phyloP scores from a whole-genome alignment of 441 rosid genomes.

The Corymbia calophylla region DNA sequence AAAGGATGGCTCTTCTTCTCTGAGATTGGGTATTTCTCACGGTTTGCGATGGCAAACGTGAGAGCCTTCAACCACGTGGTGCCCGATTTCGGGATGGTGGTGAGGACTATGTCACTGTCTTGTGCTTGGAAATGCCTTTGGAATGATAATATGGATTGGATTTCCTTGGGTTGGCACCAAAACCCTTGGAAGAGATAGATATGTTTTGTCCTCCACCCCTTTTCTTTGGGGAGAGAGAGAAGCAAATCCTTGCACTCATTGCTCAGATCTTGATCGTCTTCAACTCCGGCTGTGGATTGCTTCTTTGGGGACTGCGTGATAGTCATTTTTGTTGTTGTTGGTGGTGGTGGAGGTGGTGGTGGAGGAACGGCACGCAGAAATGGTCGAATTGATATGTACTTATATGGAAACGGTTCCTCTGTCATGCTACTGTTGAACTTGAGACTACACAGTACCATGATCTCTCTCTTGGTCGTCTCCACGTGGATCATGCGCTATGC shows the following conservation, averaged over 20 bases:
- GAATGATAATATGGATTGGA: slow-evolving; percentile 53
- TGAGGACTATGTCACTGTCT: slow-evolving; percentile 39
- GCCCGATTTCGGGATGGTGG: slow-evolving; percentile 81
- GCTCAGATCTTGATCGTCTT: slow-evolving; percentile 22
- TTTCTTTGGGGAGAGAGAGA: slow-evolving; percentile 48
- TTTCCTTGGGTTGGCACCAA: slow-evolving; percentile 74
- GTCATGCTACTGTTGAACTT: background rate
- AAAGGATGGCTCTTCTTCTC: slow-evolving; percentile 37
- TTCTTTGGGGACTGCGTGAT: background rate
- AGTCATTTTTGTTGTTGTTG: slow-evolving; percentile 4
- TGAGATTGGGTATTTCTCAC: slow-evolving; percentile 13
- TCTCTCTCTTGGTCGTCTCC: background rate
- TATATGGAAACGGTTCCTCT: background rate
- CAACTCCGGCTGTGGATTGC: background rate
- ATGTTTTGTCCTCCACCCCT: slow-evolving; percentile 60
- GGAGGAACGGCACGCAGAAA: background rate
- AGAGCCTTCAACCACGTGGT: slow-evolving; percentile 87
- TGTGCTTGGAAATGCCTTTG: slow-evolving; percentile 43
- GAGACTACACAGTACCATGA: background rate
- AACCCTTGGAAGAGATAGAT: slow-evolving; percentile 54
- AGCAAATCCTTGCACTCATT: slow-evolving; percentile 42
- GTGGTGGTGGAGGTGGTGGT: background rate
- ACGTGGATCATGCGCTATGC: background rate
- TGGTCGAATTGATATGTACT: background rate
- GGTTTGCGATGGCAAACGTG: slow-evolving; percentile 37